Base-by-base conservation (phyloP, 306 rosid genomes). In the Sphenostylis stenocarpa region DNA sequence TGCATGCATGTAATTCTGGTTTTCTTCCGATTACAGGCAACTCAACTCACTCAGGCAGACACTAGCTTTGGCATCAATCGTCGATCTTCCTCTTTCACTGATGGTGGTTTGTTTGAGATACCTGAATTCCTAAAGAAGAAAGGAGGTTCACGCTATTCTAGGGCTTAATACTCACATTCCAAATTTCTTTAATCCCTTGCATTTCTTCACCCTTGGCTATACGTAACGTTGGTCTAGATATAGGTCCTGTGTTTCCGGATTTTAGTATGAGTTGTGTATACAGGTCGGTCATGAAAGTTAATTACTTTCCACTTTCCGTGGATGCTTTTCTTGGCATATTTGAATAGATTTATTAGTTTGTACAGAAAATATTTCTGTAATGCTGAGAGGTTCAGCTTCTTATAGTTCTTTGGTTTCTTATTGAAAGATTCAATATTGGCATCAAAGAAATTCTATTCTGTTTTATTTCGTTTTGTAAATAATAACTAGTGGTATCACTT, bases 81-180 rank as follows among this genome's bases (percentile, higher is more conserved):
- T 45, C 78, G 91, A 45, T 85, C 94, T 38, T 84, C 97, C 72
- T 57, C 91, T 43, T 87, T 88, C 65, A 57, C 67, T 4, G 96
- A 87, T 14, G 88, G 90, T 28, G 73, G 96, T 62, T 70, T 83
- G 41, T 88, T 92, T 16, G 96, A 93, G 78, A 93, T 93, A 78
- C 97, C 98, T 1, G 97, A 93, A 86, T 92, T 92, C 84, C 71
- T 92, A 69, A 87, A 83, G 88, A 90, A 90, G 90, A 92, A 90
- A 84, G 97, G 97, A 2, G 88, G 91, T 33, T 87, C 91, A 1
- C 96, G 89, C 61, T 90, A 85, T 81, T 96, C 97, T 12, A 87
- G 97, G 78, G 87, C 74, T 29, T 90, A 75, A 90, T 65, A 16
- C 58, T 67, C 41, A 72, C 14, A 45, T 43, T 16, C 55, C 61